Evolutionary conservation across 2,329 filamentous ascomycete genomes (phyloP).

Genomic region (Onygena corvina): DNA sequence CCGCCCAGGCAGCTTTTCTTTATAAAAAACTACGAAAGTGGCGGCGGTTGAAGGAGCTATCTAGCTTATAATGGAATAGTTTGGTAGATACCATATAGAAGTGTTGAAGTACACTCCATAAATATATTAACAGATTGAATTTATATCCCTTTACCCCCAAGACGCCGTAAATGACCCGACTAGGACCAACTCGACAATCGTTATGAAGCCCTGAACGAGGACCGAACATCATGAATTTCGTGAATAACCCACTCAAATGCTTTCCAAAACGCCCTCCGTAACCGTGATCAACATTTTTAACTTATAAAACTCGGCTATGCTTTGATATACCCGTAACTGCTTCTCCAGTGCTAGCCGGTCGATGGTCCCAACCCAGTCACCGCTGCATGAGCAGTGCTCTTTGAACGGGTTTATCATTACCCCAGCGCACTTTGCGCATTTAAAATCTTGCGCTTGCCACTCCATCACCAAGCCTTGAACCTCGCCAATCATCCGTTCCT

Average conservation of each 20-base stretch:
- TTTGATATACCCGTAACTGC: constrained; percentile 56
- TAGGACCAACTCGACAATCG: too few species aligned
- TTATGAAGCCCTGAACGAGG: too few species aligned
- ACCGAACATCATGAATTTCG: background rate
- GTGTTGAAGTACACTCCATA: too few species aligned
- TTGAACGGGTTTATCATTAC: constrained; percentile 83
- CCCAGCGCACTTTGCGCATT: constrained; percentile 57
- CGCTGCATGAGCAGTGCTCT: constrained; percentile 91
- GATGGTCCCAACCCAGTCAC: constrained; percentile 65
- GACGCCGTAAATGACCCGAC: too few species aligned
- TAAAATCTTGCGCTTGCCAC: constrained; percentile 84
- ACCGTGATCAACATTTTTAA: constrained; percentile 70
- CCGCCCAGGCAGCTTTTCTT: too few species aligned
- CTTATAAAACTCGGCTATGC: constrained; percentile 66
- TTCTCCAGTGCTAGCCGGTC: constrained; percentile 53
- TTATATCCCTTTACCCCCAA: too few species aligned
- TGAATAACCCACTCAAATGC: constrained; percentile 4
- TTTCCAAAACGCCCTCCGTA: constrained; percentile 48
- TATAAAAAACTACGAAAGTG: too few species aligned
- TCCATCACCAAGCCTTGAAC: constrained; percentile 63
- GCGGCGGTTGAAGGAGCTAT: too few species aligned
- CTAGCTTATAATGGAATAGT: too few species aligned
- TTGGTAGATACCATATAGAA: too few species aligned
- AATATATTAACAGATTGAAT: too few species aligned
- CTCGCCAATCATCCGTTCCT: constrained; percentile 66